Conservation (phyloP, 805 yeast species). For the Wickerhamiella australiensis region DNA sequence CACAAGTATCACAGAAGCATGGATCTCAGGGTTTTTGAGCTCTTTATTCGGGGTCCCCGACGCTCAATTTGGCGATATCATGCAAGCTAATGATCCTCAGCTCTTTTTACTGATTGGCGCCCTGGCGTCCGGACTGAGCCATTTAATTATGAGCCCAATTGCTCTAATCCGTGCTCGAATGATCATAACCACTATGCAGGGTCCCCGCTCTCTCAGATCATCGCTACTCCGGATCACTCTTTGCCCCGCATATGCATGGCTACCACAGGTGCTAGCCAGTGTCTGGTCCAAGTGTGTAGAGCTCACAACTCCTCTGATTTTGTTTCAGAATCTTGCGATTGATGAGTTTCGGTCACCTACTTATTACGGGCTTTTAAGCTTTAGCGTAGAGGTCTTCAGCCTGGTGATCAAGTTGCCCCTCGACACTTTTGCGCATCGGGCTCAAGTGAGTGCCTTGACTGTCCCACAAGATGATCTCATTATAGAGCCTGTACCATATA, state of each 20-base stretch:
- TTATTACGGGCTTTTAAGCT: slow-evolving; percentile 44
- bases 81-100: slow-evolving; percentile 59
- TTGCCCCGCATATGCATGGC: slow-evolving; percentile 33
- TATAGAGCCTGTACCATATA: slow-evolving; percentile 45
- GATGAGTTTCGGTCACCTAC: slow-evolving; percentile 55
- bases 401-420: slow-evolving; percentile 70
- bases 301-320: slow-evolving; percentile 51
- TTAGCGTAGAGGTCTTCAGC: slow-evolving; percentile 53
- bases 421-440: slow-evolving; percentile 74
- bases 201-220: slow-evolving; percentile 57
- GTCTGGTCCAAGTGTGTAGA: slow-evolving; percentile 48
- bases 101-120: slow-evolving; percentile 56
- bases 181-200: slow-evolving; percentile 36
- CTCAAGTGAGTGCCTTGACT: slow-evolving; percentile 55
- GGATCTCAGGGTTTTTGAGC: slow-evolving; percentile 82
- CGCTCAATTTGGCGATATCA: slow-evolving; percentile 68
- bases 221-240: slow-evolving; percentile 34
- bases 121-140: slow-evolving; percentile 59
- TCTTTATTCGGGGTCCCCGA: slow-evolving; percentile 77
- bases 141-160: slow-evolving; percentile 62
- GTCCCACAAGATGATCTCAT: slow-evolving; percentile 32
- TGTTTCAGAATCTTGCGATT: slow-evolving; percentile 48
- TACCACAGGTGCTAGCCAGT: slow-evolving; percentile 60
- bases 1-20: slow-evolving; percentile 67
- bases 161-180: slow-evolving; percentile 70